Percentiles rank a stretch among this genome's conserved stretches.
Conservation (phyloP, 169 alveolate genomes). For the Plasmodium gonderi region DNA sequence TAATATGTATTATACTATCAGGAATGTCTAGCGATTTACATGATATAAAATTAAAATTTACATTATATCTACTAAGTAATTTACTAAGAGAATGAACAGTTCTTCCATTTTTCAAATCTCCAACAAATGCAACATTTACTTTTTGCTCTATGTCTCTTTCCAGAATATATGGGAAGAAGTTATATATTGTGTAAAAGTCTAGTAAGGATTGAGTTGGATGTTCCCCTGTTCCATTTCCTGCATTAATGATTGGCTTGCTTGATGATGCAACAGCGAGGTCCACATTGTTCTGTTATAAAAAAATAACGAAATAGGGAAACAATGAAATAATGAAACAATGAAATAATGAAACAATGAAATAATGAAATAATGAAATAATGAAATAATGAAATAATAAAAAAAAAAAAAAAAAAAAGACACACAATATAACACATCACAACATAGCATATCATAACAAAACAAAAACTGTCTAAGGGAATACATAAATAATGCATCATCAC, state of each 20-base stretch:
- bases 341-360: too few species aligned
- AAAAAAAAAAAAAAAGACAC: too few species aligned
- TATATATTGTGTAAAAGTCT: conserved; percentile 85
- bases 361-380: too few species aligned
- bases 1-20: conserved; percentile 54
- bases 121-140: conserved; percentile 82
- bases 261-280: conserved; percentile 67
- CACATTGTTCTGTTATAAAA: conserved; percentile 58
- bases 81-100: conserved; percentile 87
- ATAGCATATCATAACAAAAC: too few species aligned
- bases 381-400: too few species aligned
- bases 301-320: too few species aligned
- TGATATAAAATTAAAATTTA: conserved; percentile 79
- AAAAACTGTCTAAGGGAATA: too few species aligned
- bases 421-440: too few species aligned
- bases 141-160: conserved; percentile 34
- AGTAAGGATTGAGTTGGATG: conserved; percentile 90
- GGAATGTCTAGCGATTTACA: conserved; percentile 83
- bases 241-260: conserved; percentile 85
- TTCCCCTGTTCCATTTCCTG: conserved; percentile 89
- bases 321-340: neutral
- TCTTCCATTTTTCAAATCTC: conserved; percentile 88
- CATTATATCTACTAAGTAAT: conserved; percentile 84
- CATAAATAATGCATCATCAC: too few species aligned
- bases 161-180: conserved; percentile 77